Base-by-base conservation (phyloP, 2,329 filamentous ascomycete genomes). In the Intubia oerlemansii region DNA sequence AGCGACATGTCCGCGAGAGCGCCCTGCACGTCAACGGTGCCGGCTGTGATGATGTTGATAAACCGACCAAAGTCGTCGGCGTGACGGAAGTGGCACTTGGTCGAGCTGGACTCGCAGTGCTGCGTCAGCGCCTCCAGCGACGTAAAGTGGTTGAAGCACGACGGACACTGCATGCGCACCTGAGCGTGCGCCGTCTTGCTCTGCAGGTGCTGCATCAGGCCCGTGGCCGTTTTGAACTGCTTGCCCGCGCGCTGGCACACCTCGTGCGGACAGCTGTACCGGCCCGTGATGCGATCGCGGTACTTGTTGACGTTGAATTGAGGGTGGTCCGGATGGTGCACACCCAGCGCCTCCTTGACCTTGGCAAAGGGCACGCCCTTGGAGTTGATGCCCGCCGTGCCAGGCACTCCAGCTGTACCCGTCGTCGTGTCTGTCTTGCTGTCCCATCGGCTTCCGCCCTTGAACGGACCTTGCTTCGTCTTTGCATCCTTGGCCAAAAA, bases 241-340 rank as follows among this genome's bases (percentile, higher is more conserved):
- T 57, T 57, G 2, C 37, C 36, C 6, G 13, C 10, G 5, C 32
- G 29, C 55, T 49, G 46, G 55, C 69, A 74, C 4, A 43, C 38
- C 2, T 38, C 36, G 31, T 61, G 54, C 0, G 67, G 68, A 31
- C 69, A 75, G 30, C 45, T 50, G 46, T 55, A 75, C 27, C 48
- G 51, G 25, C 47, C 42, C 2, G 51, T 46, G 17, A 54, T 43
- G 0, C 44, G 29, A 23, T 57, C 47, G 31, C 42, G 55, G 48
- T 67, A 71, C 5, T 47, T 45, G 2, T 50, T 44, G 1, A 52
- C 44, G 24, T 59, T 52, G 44, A 63, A 72, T 8, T 17, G 10
- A 3, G 30, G 30, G 25, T 34, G 25, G 23, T 20, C 17, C 9
- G 32, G 30, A 25, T 37, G 24, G 30, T 34, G 14, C 3, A 17